Evolutionary conservation across 495 filamentous ascomycete genomes (phyloP).

Genomic region (Podospora appendiculata): DNA sequence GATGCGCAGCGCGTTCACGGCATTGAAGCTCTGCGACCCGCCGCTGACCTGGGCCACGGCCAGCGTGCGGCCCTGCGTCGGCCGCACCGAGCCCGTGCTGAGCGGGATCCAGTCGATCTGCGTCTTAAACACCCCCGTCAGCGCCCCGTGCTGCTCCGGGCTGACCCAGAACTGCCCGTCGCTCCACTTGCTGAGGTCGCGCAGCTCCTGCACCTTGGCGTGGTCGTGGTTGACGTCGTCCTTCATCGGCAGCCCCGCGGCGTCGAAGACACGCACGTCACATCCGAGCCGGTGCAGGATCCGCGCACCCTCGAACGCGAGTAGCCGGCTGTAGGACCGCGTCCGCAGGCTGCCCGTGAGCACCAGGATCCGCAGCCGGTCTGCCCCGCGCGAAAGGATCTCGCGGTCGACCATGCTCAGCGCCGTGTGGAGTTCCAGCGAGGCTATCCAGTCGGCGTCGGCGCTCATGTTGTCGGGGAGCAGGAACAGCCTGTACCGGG

Average conservation of each 20-base stretch:
- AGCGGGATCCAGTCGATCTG: slow-evolving; percentile 73
- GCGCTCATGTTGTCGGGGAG: slow-evolving; percentile 21
- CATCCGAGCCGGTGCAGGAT: slow-evolving; percentile 62
- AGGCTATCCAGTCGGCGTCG: slow-evolving; percentile 45
- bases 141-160: slow-evolving; percentile 64
- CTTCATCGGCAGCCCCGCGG: slow-evolving; percentile 53
- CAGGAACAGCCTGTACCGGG: slow-evolving; percentile 54
- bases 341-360: slow-evolving; percentile 54
- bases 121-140: slow-evolving; percentile 70
- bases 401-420: slow-evolving; percentile 41
- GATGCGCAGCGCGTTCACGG: slow-evolving; percentile 63
- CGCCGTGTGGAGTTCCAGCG: slow-evolving; percentile 50
- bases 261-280: slow-evolving; percentile 61
- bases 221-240: slow-evolving; percentile 52
- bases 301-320: slow-evolving; percentile 53
- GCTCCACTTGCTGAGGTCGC: slow-evolving; percentile 56
- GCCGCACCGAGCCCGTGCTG: slow-evolving; percentile 52
- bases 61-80: slow-evolving; percentile 62
- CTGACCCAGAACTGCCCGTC: slow-evolving; percentile 65
- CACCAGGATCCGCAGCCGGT: slow-evolving; percentile 53
- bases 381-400: slow-evolving; percentile 30
- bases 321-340: slow-evolving; percentile 53
- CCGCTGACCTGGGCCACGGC: slow-evolving; percentile 59
- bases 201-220: slow-evolving; percentile 58
- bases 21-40: slow-evolving; percentile 65